Evolutionary conservation across 2,329 filamentous ascomycete genomes (phyloP).

Genomic region (Penicillium fuscoglaucum): DNA sequence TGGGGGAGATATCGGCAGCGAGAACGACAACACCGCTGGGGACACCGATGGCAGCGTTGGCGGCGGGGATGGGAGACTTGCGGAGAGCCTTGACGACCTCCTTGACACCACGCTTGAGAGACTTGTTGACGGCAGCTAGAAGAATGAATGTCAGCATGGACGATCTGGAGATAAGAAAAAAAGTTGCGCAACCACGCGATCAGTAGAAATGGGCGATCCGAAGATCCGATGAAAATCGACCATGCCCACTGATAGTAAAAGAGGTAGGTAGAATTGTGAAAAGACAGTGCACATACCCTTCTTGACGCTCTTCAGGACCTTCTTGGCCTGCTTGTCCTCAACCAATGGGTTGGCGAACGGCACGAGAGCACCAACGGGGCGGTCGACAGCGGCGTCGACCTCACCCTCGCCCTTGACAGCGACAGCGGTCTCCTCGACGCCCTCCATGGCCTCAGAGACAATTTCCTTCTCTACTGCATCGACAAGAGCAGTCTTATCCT

Average conservation of each 20-base stretch:
- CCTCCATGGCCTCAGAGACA: slow-evolving; percentile 38
- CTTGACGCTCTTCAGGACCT: slow-evolving; percentile 54
- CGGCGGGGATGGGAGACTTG: slow-evolving; percentile 75
- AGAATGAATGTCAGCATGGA: slow-evolving; percentile 20
- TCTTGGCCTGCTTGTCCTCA: slow-evolving; percentile 53
- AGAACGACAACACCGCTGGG: slow-evolving; percentile 80
- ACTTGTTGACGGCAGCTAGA: slow-evolving; percentile 88
- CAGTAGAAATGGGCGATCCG: neutral
- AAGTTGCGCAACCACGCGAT: slow-evolving; percentile 1
- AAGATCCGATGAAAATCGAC: neutral
- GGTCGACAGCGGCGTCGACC: slow-evolving; percentile 31
- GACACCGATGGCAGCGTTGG: slow-evolving; percentile 60
- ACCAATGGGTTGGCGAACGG: slow-evolving; percentile 53
- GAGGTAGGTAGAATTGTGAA: neutral
- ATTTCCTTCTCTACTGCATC: slow-evolving; percentile 45
- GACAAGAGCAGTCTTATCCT: slow-evolving; percentile 41
- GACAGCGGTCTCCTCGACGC: slow-evolving; percentile 33
- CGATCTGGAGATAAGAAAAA: slow-evolving; percentile 2
- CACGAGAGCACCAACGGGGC: slow-evolving; percentile 49
- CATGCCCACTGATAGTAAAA: neutral
- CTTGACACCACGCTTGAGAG: slow-evolving; percentile 96
- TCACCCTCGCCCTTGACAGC: slow-evolving; percentile 28
- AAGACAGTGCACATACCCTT: slow-evolving; percentile 41
- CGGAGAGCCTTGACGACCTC: slow-evolving; percentile 98
- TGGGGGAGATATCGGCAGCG: slow-evolving; percentile 94